Evolutionary conservation across 1,284 basidiomycete species (phyloP).

Genomic region (Rhodotorula sp.): DNA sequence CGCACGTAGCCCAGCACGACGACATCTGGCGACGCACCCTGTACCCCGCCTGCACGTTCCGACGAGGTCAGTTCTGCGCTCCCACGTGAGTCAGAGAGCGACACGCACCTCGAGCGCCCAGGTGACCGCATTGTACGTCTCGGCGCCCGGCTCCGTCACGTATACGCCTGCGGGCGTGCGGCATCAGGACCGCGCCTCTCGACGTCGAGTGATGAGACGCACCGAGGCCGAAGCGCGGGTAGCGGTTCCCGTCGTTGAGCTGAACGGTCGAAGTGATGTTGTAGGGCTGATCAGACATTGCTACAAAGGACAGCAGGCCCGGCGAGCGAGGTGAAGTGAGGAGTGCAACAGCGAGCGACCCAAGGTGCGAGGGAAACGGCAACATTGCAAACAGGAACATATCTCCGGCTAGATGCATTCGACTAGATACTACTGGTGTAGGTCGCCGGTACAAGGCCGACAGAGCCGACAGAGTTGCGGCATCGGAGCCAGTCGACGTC

Average conservation of each 20-base stretch:
- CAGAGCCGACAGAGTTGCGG: slow-evolving; percentile 9
- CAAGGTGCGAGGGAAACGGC: neutral
- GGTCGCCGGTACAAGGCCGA: slow-evolving; percentile 16
- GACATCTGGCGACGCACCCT: slow-evolving; percentile 1
- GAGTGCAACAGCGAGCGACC: neutral
- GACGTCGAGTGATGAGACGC: slow-evolving; percentile 5
- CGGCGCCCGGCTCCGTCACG: slow-evolving; percentile 40
- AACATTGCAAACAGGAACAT: neutral
- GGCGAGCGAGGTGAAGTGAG: neutral
- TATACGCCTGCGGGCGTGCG: slow-evolving; percentile 15
- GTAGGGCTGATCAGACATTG: slow-evolving; percentile 8
- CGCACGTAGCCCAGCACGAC: neutral
- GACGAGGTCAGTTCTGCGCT: neutral
- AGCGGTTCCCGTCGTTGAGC: slow-evolving; percentile 54
- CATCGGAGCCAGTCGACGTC: slow-evolving; percentile 34
- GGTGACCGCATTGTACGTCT: slow-evolving; percentile 40
- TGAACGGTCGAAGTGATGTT: slow-evolving; percentile 78
- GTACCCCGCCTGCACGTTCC: slow-evolving; percentile 21
- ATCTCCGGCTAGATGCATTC: neutral
- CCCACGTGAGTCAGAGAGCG: neutral
- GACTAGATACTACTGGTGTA: slow-evolving; percentile 10
- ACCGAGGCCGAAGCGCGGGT: slow-evolving; percentile 40
- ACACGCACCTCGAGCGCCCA: slow-evolving; percentile 37
- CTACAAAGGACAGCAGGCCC: neutral
- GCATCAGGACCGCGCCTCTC: neutral